Percentiles rank a stretch among this genome's conserved stretches.
Evolutionary conservation across 2,329 filamentous ascomycete species (phyloP).

Genomic region (Microsporum ferrugineum): DNA sequence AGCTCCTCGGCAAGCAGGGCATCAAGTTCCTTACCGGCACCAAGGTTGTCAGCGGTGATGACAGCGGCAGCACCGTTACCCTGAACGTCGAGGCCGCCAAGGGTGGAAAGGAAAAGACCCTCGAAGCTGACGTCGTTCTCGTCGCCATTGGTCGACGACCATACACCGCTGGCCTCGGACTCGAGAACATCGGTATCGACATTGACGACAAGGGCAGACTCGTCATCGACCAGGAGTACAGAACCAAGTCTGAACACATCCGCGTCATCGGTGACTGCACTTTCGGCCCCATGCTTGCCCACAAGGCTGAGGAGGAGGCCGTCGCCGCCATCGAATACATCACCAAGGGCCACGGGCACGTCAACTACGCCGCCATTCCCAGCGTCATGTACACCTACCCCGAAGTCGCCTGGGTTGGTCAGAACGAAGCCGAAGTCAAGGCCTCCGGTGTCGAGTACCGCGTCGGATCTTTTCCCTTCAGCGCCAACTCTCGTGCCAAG

Average conservation of each 20-base stretch:
- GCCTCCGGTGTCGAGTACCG: conserved; percentile 81
- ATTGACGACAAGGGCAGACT: conserved; percentile 86
- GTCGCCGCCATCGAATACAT: conserved; percentile 94
- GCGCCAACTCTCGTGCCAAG: conserved; percentile 96
- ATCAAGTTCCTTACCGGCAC: conserved; percentile 97
- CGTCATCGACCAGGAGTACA: conserved; percentile 97
- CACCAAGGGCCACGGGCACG: conserved; percentile 93
- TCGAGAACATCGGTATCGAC: conserved; percentile 79
- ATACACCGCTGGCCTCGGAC: conserved; percentile 80
- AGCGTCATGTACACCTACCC: conserved; percentile 99
- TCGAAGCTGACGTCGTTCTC: conserved; percentile 90
- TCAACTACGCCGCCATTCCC: conserved; percentile 97
- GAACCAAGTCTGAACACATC: conserved; percentile 94
- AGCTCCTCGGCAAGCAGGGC: conserved; percentile 89
- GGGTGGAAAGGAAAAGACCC: conserved; percentile 84
- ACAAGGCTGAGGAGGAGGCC: conserved; percentile 98
- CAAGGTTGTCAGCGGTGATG: conserved; percentile 82
- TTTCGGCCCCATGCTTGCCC: conserved; percentile 96
- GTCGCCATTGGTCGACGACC: conserved; percentile 93
- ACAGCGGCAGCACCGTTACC: conserved; percentile 63
- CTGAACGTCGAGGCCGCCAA: conserved; percentile 84
- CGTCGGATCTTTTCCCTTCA: conserved; percentile 90
- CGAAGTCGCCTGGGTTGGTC: conserved; percentile 96
- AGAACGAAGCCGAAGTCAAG: conserved; percentile 95
- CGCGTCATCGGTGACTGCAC: conserved; percentile 92